Conservation (phyloP, 495 filamentous ascomycete species). For the Aspergillus diversus region DNA sequence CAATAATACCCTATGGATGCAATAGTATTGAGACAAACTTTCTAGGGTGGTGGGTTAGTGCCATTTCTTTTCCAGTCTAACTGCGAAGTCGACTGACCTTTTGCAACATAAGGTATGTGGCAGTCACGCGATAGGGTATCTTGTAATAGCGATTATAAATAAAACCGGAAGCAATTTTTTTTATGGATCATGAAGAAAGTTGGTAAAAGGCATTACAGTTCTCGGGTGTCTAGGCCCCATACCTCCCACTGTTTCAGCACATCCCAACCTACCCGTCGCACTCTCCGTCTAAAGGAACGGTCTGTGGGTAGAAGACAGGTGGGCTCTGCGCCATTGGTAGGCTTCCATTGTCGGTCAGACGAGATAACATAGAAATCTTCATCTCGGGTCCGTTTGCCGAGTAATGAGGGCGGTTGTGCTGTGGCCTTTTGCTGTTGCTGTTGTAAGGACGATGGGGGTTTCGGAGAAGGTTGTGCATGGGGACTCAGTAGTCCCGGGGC, state of each 20-base stretch:
- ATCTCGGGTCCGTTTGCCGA: conserved; percentile 28
- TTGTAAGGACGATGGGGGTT: background rate
- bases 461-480: background rate
- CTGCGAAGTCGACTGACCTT: background rate
- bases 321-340: background rate
- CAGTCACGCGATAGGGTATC: background rate
- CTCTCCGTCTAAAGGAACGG: conserved; percentile 33
- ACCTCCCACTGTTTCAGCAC: conserved; percentile 48
- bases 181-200: too few species aligned
- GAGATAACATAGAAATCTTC: conserved; percentile 10
- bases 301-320: background rate
- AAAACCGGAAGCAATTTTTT: too few species aligned
- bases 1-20: background rate
- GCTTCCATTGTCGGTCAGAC: conserved; percentile 5
- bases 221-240: conserved; percentile 47
- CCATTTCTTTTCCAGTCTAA: too few species aligned
- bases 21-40: background rate
- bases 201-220: conserved; percentile 32
- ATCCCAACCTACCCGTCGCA: conserved; percentile 48
- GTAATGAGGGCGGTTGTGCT: conserved; percentile 14
- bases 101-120: background rate
- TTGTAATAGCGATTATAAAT: background rate
- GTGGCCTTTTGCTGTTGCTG: background rate
- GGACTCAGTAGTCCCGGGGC: conserved; percentile 6
- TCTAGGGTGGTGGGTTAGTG: too few species aligned